These are phyloP conservation scores for Candida gorgasii DNA, from an alignment of 805 yeast genomes.

Conservation along the genomic window DNA sequence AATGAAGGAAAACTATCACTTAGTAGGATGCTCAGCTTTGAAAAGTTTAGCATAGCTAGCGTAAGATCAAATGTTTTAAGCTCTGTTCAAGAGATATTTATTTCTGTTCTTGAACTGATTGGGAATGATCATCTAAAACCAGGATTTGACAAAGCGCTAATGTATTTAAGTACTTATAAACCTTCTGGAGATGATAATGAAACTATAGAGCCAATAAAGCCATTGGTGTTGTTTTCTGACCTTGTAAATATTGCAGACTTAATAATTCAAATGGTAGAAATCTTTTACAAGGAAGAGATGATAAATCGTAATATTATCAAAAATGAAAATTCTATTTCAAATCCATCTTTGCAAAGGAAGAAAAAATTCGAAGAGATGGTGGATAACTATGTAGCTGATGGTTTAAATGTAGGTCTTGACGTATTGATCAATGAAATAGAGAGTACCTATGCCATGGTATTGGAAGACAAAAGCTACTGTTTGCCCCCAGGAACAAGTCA, in stretches of 20 bases:
- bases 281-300: conserved; percentile 86
- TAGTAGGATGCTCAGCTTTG: conserved; percentile 51
- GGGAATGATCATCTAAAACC: conserved; percentile 75
- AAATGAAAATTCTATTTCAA: conserved; percentile 73
- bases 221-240: conserved; percentile 83
- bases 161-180: conserved; percentile 67
- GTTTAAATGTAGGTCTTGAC: conserved; percentile 88
- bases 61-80: conserved; percentile 34
- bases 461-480: conserved; percentile 50
- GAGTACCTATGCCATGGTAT: conserved; percentile 34
- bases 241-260: conserved; percentile 90
- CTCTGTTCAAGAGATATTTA: conserved; percentile 63
- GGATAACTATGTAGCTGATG: conserved; percentile 90
- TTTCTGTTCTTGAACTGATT: conserved; percentile 59
- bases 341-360: conserved; percentile 75
- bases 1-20: conserved; percentile 67
- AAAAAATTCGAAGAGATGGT: conserved; percentile 77
- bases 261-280: conserved; percentile 87
- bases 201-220: conserved; percentile 57
- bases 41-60: conserved; percentile 34
- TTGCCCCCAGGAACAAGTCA: conserved; percentile 38
- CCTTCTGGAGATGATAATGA: conserved; percentile 44
- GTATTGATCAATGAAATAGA: conserved; percentile 83
- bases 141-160: conserved; percentile 82
- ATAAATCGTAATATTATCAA: conserved; percentile 57